Conservation (phyloP, 352 stramenopile species). For the Blastocystis sp. region DNA sequence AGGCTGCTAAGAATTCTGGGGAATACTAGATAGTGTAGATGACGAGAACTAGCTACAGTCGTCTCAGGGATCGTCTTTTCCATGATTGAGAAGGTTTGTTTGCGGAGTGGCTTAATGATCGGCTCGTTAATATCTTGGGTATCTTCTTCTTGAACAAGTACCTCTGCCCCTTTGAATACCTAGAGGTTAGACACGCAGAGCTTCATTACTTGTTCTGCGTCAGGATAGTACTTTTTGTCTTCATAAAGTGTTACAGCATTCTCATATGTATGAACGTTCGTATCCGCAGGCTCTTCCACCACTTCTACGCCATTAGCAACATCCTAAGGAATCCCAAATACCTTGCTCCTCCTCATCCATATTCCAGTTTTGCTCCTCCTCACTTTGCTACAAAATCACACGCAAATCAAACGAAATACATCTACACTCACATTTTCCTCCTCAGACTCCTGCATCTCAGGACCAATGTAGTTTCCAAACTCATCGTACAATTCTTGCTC, state of each 20-base stretch:
- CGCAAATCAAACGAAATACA: not conserved
- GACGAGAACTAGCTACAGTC: constrained; percentile 65
- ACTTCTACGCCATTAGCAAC: constrained; percentile 5
- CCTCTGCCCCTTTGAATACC: constrained; percentile 78
- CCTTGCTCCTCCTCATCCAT: constrained; percentile 53
- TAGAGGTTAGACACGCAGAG: not conserved
- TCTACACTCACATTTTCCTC: constrained; percentile 63
- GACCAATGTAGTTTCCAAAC: constrained; percentile 99
- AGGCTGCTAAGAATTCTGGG: constrained; percentile 74
- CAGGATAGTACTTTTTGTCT: constrained; percentile 98
- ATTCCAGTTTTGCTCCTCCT: constrained; percentile 70
- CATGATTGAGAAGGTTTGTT: constrained; percentile 83
- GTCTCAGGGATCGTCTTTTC: constrained; percentile 75
- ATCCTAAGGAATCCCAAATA: not conserved
- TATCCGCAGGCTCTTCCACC: constrained; percentile 50
- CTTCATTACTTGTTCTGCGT: constrained; percentile 80
- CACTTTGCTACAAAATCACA: constrained; percentile 62
- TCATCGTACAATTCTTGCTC: constrained; percentile 97
- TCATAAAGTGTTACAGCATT: constrained; percentile 95
- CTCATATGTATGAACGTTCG: constrained; percentile 59
- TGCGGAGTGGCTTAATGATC: constrained; percentile 88
- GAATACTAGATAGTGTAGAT: constrained; percentile 73
- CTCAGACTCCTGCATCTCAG: constrained; percentile 78
- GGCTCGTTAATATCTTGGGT: constrained; percentile 93
- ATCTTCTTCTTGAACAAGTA: constrained; percentile 96